Evolutionary conservation across 1,284 basidiomycete species (phyloP).

Genomic region (Somion occarium): DNA sequence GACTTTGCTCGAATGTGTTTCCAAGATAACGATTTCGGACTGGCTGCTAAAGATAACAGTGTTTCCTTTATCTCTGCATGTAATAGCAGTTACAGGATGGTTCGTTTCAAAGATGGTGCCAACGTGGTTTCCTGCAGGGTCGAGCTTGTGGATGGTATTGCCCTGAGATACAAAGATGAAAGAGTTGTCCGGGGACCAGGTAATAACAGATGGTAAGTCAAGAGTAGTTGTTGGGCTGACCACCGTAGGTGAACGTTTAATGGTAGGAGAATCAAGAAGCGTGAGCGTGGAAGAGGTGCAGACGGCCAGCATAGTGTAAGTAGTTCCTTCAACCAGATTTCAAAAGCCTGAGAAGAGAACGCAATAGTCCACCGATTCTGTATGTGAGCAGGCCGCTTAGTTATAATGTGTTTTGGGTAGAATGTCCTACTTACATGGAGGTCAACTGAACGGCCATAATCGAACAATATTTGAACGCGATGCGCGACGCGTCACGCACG

Average conservation of each 20-base stretch:
- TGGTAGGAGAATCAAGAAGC: slow-evolving; percentile 38
- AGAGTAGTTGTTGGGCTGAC: slow-evolving; percentile 34
- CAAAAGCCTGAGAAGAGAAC: no score
- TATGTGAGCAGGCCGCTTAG: no score
- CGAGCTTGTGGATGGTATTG: slow-evolving; percentile 46
- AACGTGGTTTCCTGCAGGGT: slow-evolving; percentile 40
- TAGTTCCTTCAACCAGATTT: no score
- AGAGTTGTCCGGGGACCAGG: slow-evolving; percentile 53
- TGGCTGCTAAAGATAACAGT: slow-evolving; percentile 43
- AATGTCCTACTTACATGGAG: no score
- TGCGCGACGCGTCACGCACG: no score
- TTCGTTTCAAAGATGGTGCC: slow-evolving; percentile 30
- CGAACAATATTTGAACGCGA: no score
- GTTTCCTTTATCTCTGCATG: slow-evolving; percentile 38
- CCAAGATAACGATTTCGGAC: slow-evolving; percentile 58
- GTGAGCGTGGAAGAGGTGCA: slow-evolving; percentile 19
- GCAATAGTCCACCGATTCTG: no score
- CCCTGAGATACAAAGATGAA: slow-evolving; percentile 47
- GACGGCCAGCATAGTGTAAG: slow-evolving; percentile 20
- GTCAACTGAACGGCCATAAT: no score
- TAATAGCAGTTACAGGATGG: slow-evolving; percentile 35
- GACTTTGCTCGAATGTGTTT: slow-evolving; percentile 48
- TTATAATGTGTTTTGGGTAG: no score
- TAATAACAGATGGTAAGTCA: slow-evolving; percentile 35
- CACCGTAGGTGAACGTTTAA: slow-evolving; percentile 38